phyloP scores from a whole-genome alignment of 2,329 filamentous ascomycete species.

The Metarhizium robertsii region DNA sequence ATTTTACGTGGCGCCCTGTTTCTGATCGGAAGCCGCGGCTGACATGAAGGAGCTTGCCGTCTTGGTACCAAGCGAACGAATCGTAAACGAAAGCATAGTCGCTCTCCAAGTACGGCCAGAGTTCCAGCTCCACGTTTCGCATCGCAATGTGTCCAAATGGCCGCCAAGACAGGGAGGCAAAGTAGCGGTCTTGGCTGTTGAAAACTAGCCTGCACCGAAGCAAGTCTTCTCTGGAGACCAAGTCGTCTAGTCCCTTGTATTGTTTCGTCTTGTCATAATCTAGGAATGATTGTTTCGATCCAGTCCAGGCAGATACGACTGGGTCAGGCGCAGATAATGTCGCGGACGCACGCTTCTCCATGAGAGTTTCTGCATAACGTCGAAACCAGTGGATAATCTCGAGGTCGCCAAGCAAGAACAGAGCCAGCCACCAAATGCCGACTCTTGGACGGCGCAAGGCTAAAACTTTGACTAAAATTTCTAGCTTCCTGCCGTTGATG shows the following conservation, averaged over 20 bases:
- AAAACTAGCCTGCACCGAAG: not conserved
- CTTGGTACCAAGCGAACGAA: not conserved
- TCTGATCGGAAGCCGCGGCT: not conserved
- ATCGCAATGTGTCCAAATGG: not conserved
- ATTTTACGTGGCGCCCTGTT: not conserved
- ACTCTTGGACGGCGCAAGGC: constrained; percentile 9
- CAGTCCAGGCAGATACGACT: constrained; percentile 8
- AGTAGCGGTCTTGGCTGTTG: not conserved
- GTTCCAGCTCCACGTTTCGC: not conserved
- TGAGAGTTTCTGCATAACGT: constrained; percentile 7
- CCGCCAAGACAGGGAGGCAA: not conserved
- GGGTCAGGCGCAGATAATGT: constrained; percentile 6
- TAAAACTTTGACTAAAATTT: constrained; percentile 9
- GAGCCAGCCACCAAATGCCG: constrained; percentile 13
- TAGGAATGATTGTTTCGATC: constrained; percentile 3
- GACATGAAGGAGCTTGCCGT: not conserved
- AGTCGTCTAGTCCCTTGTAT: not conserved
- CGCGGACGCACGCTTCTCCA: constrained; percentile 9
- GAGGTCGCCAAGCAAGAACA: constrained; percentile 9
- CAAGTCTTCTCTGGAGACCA: not conserved
- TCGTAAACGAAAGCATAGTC: not conserved
- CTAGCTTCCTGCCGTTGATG: constrained; percentile 5
- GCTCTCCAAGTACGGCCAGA: not conserved
- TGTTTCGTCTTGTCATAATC: not conserved
- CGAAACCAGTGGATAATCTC: constrained; percentile 4